phyloP scores from a whole-genome alignment of 768 basidiomycete genomes.

The Xerocomellus dryophilus region DNA sequence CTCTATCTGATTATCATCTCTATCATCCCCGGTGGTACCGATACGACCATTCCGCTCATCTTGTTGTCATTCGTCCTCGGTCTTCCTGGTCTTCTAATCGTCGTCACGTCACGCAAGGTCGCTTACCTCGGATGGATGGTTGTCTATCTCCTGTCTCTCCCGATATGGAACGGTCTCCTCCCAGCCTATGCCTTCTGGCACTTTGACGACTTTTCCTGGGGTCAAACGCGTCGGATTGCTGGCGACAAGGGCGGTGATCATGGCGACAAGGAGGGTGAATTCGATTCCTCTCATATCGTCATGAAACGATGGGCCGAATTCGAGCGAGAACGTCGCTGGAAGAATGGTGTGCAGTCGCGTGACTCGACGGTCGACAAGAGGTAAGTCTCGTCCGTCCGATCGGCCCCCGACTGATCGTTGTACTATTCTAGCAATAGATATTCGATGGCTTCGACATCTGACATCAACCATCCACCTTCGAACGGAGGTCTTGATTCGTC shows the following conservation, averaged over 20 bases:
- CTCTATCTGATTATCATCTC: constrained; percentile 88
- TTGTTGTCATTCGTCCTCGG: constrained; percentile 93
- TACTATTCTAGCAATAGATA: constrained; percentile 51
- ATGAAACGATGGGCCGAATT: constrained; percentile 99
- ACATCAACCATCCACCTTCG: constrained; percentile 58
- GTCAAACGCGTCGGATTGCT: constrained; percentile 81
- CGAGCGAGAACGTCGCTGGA: constrained; percentile 93
- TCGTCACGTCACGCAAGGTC: constrained; percentile 91
- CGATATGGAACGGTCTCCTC: constrained; percentile 95
- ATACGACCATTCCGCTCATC: constrained; percentile 86
- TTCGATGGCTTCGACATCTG: constrained; percentile 76
- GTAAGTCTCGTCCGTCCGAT: constrained; percentile 38
- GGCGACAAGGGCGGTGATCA: constrained; percentile 73
- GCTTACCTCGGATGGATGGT: constrained; percentile 98
- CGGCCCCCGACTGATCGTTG: constrained; percentile 19
- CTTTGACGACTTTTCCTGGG: constrained; percentile 98
- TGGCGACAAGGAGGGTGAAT: constrained; percentile 95
- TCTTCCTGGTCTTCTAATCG: constrained; percentile 92
- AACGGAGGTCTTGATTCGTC: constrained; percentile 52
- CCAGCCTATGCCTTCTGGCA: constrained; percentile 99
- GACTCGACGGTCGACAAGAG: constrained; percentile 71
- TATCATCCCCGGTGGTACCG: constrained; percentile 74
- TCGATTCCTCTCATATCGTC: constrained; percentile 93
- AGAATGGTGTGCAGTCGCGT: constrained; percentile 77
- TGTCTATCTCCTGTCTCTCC: constrained; percentile 86